Conservation (phyloP, 441 rosid genomes). For the Capsella rubella region DNA sequence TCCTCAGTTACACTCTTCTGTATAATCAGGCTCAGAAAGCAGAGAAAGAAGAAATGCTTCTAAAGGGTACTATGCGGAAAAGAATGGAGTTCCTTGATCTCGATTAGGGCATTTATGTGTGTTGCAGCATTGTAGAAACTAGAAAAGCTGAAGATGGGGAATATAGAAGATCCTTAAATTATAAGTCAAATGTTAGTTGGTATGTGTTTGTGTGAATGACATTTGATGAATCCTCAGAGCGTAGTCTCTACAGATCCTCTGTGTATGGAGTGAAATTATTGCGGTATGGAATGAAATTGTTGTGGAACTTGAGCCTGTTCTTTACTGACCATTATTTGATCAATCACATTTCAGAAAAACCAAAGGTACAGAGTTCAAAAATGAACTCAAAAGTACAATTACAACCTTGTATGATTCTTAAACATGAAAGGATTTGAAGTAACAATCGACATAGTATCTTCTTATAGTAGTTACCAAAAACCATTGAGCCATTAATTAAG, state of each 20-base stretch:
- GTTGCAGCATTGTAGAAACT: constrained; percentile 26
- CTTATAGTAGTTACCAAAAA: not conserved
- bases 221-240: constrained; percentile 4
- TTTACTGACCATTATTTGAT: constrained; percentile 5
- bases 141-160: constrained; percentile 28
- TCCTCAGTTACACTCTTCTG: constrained; percentile 14
- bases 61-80: constrained; percentile 79
- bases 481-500: not conserved
- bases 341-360: not conserved
- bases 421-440: not conserved
- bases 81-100: constrained; percentile 91
- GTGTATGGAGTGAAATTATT: constrained; percentile 19
- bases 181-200: constrained; percentile 15
- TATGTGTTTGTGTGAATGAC: constrained; percentile 10
- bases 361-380: constrained; percentile 15
- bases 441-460: constrained; percentile 20
- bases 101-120: constrained; percentile 49
- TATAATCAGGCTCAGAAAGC: constrained; percentile 72
- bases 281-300: constrained; percentile 14
- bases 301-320: not conserved
- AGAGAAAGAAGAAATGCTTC: constrained; percentile 72
- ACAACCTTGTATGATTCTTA: constrained; percentile 13
- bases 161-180: not conserved
- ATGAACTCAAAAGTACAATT: not conserved
- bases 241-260: not conserved